Percentiles rank a stretch among this genome's conserved stretches.
Evolutionary conservation across 2,329 filamentous ascomycete genomes (phyloP).

Genomic region (Cryphonectria carpinicola): DNA sequence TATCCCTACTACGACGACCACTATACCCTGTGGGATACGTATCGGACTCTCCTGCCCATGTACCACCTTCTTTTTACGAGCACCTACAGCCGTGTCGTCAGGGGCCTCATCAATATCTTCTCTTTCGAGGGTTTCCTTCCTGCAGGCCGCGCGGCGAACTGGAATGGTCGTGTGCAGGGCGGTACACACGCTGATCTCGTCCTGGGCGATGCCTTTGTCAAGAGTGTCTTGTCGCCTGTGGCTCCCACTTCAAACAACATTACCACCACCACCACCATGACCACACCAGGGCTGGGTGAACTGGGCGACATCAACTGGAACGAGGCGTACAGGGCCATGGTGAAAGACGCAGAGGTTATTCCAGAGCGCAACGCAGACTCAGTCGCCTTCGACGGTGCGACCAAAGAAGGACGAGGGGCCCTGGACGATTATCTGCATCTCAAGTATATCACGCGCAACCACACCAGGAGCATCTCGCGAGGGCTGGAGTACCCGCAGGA

Average conservation of each 20-base stretch:
- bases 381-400: constrained; percentile 50
- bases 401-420: constrained; percentile 56
- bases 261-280: background rate
- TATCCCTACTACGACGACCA: constrained; percentile 42
- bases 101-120: constrained; percentile 57
- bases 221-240: constrained; percentile 34
- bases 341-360: constrained; percentile 54
- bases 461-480: constrained; percentile 51
- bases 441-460: constrained; percentile 54
- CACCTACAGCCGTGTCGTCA: constrained; percentile 55
- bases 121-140: constrained; percentile 53
- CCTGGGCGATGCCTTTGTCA: constrained; percentile 59
- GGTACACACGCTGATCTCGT: constrained; percentile 60
- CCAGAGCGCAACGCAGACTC: constrained; percentile 51
- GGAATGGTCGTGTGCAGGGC: constrained; percentile 57
- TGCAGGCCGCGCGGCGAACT: constrained; percentile 55
- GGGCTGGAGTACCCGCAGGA: constrained; percentile 57
- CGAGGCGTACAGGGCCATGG: constrained; percentile 50
- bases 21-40: constrained; percentile 40
- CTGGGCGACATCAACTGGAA: constrained; percentile 42
- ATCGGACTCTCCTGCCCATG: constrained; percentile 39
- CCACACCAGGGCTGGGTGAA: constrained; percentile 35
- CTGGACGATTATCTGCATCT: constrained; percentile 56
- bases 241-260: background rate
- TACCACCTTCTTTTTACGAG: constrained; percentile 52